Conservation (phyloP, 2,329 filamentous ascomycete genomes). For the Niveomyces coronatus region DNA sequence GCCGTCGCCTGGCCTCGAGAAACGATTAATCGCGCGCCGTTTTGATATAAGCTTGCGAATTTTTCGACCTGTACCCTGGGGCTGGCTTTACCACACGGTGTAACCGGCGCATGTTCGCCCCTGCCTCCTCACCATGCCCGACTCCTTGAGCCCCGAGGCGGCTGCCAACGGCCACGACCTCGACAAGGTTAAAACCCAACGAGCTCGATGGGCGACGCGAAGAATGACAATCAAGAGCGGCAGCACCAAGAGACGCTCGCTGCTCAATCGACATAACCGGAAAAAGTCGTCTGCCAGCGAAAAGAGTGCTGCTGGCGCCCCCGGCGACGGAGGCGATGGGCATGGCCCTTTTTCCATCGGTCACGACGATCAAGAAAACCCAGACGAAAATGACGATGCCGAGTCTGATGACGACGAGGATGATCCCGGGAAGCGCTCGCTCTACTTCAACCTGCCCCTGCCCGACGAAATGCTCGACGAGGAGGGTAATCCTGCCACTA, state of each 20-base stretch:
- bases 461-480: conserved; percentile 68
- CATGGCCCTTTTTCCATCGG: conserved; percentile 22
- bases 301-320: conserved; percentile 46
- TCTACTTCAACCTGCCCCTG: conserved; percentile 82
- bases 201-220: conserved; percentile 94
- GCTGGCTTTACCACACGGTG: conserved; percentile 9
- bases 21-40: too few species aligned
- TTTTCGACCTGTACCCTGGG: neutral
- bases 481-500: conserved; percentile 59
- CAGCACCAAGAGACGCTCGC: conserved; percentile 67
- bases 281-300: conserved; percentile 51
- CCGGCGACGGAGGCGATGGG: conserved; percentile 29
- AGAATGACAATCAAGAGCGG: conserved; percentile 68
- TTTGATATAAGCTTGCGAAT: too few species aligned
- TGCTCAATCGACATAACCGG: conserved; percentile 66
- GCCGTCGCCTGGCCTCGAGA: too few species aligned
- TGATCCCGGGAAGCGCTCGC: conserved; percentile 38
- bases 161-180: conserved; percentile 13
- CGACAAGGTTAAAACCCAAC: conserved; percentile 43
- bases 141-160: conserved; percentile 19
- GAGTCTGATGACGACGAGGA: conserved; percentile 25
- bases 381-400: conserved; percentile 19
- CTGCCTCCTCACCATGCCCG: conserved; percentile 21
- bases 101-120: conserved; percentile 9
- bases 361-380: conserved; percentile 17